phyloP scores from a whole-genome alignment of 176 grass and related monocot genomes.

The Typha latifolia region DNA sequence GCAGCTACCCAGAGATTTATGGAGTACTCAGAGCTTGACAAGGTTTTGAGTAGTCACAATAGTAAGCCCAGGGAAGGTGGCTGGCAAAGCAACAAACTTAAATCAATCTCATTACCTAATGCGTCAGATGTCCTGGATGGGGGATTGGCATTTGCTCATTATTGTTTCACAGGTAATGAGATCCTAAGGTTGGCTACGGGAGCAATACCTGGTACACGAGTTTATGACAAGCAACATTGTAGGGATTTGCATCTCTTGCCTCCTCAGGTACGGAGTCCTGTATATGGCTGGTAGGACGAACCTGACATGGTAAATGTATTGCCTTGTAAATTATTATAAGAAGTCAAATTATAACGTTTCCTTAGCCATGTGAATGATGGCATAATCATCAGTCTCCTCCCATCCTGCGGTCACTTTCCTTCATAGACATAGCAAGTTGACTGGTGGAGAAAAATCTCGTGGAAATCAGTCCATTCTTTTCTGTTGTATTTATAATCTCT shows the following conservation, averaged over 20 bases:
- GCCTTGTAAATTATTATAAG: too few relatives aligned
- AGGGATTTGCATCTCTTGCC: slow-evolving; percentile 71
- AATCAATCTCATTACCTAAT: slow-evolving; percentile 33
- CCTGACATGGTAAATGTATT: background rate
- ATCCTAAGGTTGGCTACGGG: slow-evolving; percentile 66
- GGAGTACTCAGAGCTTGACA: slow-evolving; percentile 70
- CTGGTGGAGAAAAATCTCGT: too few relatives aligned
- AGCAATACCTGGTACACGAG: slow-evolving; percentile 69
- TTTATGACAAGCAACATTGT: slow-evolving; percentile 68
- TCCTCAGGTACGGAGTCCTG: slow-evolving; percentile 43
- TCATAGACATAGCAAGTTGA: too few relatives aligned
- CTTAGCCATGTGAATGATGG: too few relatives aligned
- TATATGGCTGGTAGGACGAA: slow-evolving; percentile 46
- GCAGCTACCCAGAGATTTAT: slow-evolving; percentile 87
- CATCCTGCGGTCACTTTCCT: too few relatives aligned
- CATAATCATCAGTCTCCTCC: too few relatives aligned
- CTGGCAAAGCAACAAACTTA: slow-evolving; percentile 29
- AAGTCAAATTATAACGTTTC: too few relatives aligned
- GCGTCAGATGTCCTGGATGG: slow-evolving; percentile 56
- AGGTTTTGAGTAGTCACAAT: slow-evolving; percentile 46
- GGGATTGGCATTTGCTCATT: slow-evolving; percentile 68
- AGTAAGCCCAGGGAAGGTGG: slow-evolving; percentile 1
- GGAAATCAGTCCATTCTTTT: too few relatives aligned
- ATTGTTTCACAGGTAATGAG: slow-evolving; percentile 69
- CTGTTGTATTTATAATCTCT: too few relatives aligned